These are phyloP conservation scores for Stereocaulon alpinum DNA, from an alignment of 495 filamentous ascomycete species.

Conservation along the genomic window DNA sequence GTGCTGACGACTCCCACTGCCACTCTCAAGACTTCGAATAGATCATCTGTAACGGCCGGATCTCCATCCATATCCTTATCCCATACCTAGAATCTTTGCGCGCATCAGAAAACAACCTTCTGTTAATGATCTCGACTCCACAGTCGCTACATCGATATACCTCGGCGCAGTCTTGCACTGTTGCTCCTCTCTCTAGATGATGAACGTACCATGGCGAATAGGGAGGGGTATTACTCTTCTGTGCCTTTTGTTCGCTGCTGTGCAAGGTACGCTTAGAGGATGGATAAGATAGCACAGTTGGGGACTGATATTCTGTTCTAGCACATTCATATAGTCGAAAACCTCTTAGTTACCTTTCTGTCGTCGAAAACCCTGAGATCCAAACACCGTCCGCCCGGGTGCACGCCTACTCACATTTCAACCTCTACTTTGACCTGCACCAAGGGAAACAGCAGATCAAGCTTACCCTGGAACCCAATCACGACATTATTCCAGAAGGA, in stretches of 20 bases:
- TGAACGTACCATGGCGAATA: constrained; percentile 23
- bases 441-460: constrained; percentile 58
- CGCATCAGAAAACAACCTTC: neutral
- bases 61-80: neutral
- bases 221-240: constrained; percentile 7
- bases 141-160: constrained; percentile 3
- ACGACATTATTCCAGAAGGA: constrained; percentile 74
- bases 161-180: constrained; percentile 1
- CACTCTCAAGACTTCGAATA: neutral
- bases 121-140: neutral
- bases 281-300: neutral
- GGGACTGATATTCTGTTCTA: constrained; percentile 13
- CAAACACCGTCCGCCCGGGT: constrained; percentile 70
- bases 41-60: no score
- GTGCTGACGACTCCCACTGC: neutral
- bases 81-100: neutral
- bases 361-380: constrained; percentile 65
- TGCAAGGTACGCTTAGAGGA: constrained; percentile 17
- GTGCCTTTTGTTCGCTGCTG: constrained; percentile 16
- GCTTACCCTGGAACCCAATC: constrained; percentile 78
- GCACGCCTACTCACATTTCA: constrained; percentile 69
- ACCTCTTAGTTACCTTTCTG: constrained; percentile 62
- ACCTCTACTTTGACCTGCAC: constrained; percentile 68
- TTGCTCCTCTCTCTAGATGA: constrained; percentile 6
- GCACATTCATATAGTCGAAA: constrained; percentile 42